Evolutionary conservation across 768 basidiomycete species (phyloP).

Genomic region (Termitomyces sp.): DNA sequence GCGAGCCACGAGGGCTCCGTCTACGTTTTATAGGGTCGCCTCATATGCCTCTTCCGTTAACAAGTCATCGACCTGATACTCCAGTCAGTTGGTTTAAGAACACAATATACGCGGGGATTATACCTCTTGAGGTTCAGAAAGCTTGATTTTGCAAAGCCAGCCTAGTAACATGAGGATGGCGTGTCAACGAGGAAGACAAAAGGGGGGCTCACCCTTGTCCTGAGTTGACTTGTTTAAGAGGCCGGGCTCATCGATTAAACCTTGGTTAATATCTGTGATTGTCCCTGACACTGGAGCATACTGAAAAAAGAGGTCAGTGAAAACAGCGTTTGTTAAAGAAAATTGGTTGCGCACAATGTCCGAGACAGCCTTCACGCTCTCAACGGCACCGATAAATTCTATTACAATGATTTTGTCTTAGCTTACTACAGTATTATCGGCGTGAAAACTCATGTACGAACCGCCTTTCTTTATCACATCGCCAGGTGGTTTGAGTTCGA

Average conservation of each 20-base stretch:
- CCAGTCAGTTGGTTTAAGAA: conserved; percentile 1
- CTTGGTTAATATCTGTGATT: conserved; percentile 74
- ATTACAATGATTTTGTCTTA: not conserved
- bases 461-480: conserved; percentile 66
- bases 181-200: not conserved
- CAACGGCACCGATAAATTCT: conserved; percentile 62
- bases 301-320: conserved; percentile 31
- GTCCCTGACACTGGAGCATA: conserved; percentile 92
- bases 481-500: conserved; percentile 76
- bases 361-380: conserved; percentile 95
- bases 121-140: conserved; percentile 77
- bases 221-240: conserved; percentile 88
- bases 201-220: conserved; percentile 56
- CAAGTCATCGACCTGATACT: conserved; percentile 59
- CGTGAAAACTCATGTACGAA: conserved; percentile 30
- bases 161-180: conserved; percentile 40
- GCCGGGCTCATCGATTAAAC: conserved; percentile 60
- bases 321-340: conserved; percentile 1
- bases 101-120: conserved; percentile 9
- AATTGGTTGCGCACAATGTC: conserved; percentile 60
- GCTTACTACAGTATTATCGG: not conserved
- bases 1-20: not conserved
- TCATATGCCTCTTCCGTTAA: conserved; percentile 76
- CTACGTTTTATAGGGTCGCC: conserved; percentile 29
- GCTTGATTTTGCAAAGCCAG: conserved; percentile 93